These are phyloP conservation scores for Penicillium daleae DNA, from an alignment of 495 filamentous ascomycete genomes.

Conservation along the genomic window DNA sequence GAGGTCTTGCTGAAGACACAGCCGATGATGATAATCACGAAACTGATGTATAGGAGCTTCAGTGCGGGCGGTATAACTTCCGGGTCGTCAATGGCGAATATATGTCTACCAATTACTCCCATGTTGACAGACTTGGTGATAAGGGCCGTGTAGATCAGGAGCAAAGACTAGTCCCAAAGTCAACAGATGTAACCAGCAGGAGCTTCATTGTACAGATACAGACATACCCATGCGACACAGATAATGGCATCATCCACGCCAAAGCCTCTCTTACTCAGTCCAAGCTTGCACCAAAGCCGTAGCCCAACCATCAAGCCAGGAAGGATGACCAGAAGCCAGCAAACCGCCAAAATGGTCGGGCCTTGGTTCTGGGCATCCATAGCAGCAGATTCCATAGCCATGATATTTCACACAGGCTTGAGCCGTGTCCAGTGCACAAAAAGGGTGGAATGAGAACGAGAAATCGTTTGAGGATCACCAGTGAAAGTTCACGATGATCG, in stretches of 20 bases:
- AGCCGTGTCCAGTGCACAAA: not conserved
- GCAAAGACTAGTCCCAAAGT: slow-evolving; percentile 7
- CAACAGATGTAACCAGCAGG: not conserved
- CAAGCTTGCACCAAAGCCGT: slow-evolving; percentile 20
- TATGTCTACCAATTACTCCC: slow-evolving; percentile 21
- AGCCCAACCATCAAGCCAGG: slow-evolving; percentile 15
- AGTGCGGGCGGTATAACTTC: slow-evolving; percentile 11
- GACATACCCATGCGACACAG: slow-evolving; percentile 17
- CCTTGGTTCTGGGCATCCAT: slow-evolving; percentile 15
- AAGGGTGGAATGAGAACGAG: not conserved
- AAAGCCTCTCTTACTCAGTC: slow-evolving; percentile 9
- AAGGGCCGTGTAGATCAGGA: slow-evolving; percentile 14
- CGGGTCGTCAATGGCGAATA: slow-evolving; percentile 10
- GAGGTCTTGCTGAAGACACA: slow-evolving; percentile 33
- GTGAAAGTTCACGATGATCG: not conserved
- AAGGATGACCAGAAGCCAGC: slow-evolving; percentile 19
- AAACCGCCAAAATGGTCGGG: slow-evolving; percentile 15
- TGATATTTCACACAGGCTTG: slow-evolving; percentile 2
- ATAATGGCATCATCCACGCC: slow-evolving; percentile 19
- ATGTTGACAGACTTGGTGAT: slow-evolving; percentile 15
- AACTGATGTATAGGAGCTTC: slow-evolving; percentile 26
- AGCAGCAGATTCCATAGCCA: slow-evolving; percentile 7
- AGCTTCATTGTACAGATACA: not conserved
- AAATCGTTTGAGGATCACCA: not conserved
- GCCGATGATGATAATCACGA: slow-evolving; percentile 25